phyloP scores from a whole-genome alignment of 2,329 filamentous ascomycete genomes.

The Penicillium vulpinum region DNA sequence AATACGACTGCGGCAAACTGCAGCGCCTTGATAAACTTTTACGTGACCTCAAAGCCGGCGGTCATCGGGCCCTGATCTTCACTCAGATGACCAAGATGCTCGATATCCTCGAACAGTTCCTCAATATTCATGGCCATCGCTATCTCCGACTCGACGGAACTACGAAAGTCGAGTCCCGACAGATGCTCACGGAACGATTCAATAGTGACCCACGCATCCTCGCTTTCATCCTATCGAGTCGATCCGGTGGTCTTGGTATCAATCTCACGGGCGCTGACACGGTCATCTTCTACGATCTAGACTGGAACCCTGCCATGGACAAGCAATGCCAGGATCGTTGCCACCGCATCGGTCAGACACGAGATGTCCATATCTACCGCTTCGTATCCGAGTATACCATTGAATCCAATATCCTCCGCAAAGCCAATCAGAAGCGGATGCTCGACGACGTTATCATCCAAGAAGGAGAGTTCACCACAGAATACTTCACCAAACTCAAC shows the following conservation, averaged over 20 bases:
- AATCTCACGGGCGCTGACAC: conserved; percentile 96
- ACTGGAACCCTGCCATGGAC: conserved; percentile 99
- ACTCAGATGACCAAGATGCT: conserved; percentile 99
- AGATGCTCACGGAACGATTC: conserved; percentile 94
- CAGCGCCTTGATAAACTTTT: conserved; percentile 85
- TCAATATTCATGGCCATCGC: conserved; percentile 96
- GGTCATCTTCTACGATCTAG: conserved; percentile 97
- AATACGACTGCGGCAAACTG: conserved; percentile 97
- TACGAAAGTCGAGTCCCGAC: conserved; percentile 92
- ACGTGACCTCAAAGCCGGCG: conserved; percentile 80
- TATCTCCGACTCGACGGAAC: conserved; percentile 96
- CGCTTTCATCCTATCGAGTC: conserved; percentile 91
- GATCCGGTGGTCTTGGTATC: conserved; percentile 91
- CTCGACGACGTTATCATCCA: conserved; percentile 98
- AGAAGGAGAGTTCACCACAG: conserved; percentile 95
- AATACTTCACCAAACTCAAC: conserved; percentile 80
- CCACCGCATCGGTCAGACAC: conserved; percentile 94
- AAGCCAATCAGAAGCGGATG: conserved; percentile 96
- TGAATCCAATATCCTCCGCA: conserved; percentile 94
- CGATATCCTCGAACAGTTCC: conserved; percentile 94
- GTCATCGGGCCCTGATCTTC: conserved; percentile 94
- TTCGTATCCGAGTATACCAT: conserved; percentile 93
- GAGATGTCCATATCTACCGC: conserved; percentile 97
- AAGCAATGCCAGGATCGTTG: conserved; percentile 98
- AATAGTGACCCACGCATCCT: conserved; percentile 91